phyloP scores from a whole-genome alignment of 345 rosid species.

The Salix arbutifolia region DNA sequence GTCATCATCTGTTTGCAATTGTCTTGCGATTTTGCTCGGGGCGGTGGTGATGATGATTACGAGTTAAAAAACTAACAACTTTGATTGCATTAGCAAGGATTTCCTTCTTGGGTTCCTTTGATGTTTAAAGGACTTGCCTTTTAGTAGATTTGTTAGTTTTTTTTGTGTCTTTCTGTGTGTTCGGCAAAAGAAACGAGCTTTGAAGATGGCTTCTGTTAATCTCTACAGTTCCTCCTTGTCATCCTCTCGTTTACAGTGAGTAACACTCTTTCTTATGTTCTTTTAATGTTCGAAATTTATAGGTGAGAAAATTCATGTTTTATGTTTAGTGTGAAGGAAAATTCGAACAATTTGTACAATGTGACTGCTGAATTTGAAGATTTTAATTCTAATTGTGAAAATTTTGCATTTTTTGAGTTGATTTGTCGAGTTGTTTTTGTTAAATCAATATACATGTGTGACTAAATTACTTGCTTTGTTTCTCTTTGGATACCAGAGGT shows the following conservation, averaged over 20 bases:
- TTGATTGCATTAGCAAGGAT: not conserved
- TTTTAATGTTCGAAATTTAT: not conserved
- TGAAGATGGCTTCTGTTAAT: constrained; percentile 10
- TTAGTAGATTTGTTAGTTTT: not conserved
- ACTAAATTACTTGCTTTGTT: not conserved
- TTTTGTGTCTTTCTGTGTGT: not conserved
- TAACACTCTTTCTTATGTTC: not conserved
- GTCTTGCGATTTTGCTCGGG: not conserved
- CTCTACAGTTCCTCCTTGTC: constrained; percentile 19
- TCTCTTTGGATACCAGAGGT: constrained; percentile 9
- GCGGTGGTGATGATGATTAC: too few species aligned
- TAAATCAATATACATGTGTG: not conserved
- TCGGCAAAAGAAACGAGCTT: not conserved
- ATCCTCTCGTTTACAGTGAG: constrained; percentile 26
- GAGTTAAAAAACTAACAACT: not conserved
- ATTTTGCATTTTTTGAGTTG: not conserved
- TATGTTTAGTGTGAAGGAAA: not conserved
- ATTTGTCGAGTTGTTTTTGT: not conserved
- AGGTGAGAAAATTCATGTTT: not conserved
- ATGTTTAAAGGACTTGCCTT: not conserved
- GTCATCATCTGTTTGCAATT: not conserved
- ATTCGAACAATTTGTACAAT: not conserved
- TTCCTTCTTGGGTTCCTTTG: not conserved
- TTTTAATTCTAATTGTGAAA: not conserved
- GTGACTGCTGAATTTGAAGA: not conserved